Conservation (phyloP, 306 rosid species). For the Citrullus colocynthis region DNA sequence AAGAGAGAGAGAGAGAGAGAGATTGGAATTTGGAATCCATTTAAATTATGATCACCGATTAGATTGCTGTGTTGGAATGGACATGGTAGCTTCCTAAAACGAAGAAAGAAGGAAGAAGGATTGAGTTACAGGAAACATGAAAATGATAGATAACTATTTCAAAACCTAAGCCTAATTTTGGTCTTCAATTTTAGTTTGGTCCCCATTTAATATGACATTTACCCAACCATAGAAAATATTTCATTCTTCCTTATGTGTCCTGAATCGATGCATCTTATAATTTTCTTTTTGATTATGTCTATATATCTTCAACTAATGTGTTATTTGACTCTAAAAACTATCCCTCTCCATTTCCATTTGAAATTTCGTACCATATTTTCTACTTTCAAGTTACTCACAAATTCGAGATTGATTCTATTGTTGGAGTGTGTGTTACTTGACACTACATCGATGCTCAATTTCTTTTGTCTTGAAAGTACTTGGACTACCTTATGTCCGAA, state of each 20-base stretch:
- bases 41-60: not conserved
- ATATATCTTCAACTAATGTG: not conserved
- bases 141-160: not conserved
- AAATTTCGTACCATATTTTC: not conserved
- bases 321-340: not conserved
- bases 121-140: slow-evolving; percentile 1
- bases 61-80: not conserved
- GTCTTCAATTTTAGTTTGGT: not conserved
- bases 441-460: too few species aligned
- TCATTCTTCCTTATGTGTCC: not conserved
- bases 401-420: too few species aligned
- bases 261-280: not conserved
- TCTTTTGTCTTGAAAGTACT: too few species aligned
- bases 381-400: too few species aligned
- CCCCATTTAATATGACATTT: slow-evolving; percentile 6
- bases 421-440: too few species aligned
- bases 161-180: not conserved
- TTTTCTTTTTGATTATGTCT: not conserved
- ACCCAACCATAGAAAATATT: not conserved
- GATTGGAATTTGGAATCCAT: not conserved
- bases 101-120: not conserved
- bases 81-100: not conserved
- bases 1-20: not conserved
- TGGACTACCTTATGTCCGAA: too few species aligned
- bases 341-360: not conserved